Evolutionary conservation across 352 stramenopile species (phyloP), one percentile per base, ranked within the genome.

Genomic region (Halophytophthora batemanensis): DNA sequence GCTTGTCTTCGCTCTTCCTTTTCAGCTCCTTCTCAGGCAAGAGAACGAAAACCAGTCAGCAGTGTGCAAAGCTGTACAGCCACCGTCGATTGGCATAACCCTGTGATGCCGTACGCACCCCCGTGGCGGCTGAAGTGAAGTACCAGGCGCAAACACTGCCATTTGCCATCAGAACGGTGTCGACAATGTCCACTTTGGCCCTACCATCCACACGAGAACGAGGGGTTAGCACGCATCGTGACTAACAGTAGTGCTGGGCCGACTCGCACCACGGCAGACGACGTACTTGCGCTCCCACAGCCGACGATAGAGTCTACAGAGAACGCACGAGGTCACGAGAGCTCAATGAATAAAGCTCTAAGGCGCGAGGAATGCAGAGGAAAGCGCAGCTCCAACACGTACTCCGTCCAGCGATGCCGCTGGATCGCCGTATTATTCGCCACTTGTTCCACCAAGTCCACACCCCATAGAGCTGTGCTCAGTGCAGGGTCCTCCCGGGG

Each of bases 211-310:
- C 31, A 50, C 11, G 25, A 33, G 28, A 34, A 38, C 31, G 14
- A 31, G 39, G 18, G 18, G 14, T 38, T 23, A 53, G 17, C 33
- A 17, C 33, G 7, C 33, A 38, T 38, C 25, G 25, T 8, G 8
- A 31, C 25, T 8, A 31, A 8, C 25, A 4, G 8, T 8, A 4
- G 8, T 8, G 4, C 25, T 4, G 25, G 25, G 4, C 25, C 25
- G 8, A 8, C 8, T 8, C 25, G 8, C 4, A 8, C 25, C 25
- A 31, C 25, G 23, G 15, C 23, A 6, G 45, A 2, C 4, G 31
- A 17, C 69, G 50, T 45, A 84, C 73, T 77, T 81, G 50, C 61
- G 69, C 43, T 88, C 74, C 65, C 72, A 88, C 4, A 88, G 60
- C 35, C 68, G 65, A 31, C 50, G 56, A 58, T 85, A 86, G 34